Conservation (phyloP, 2,329 filamentous ascomycete genomes). For the Neospermospora avenae region DNA sequence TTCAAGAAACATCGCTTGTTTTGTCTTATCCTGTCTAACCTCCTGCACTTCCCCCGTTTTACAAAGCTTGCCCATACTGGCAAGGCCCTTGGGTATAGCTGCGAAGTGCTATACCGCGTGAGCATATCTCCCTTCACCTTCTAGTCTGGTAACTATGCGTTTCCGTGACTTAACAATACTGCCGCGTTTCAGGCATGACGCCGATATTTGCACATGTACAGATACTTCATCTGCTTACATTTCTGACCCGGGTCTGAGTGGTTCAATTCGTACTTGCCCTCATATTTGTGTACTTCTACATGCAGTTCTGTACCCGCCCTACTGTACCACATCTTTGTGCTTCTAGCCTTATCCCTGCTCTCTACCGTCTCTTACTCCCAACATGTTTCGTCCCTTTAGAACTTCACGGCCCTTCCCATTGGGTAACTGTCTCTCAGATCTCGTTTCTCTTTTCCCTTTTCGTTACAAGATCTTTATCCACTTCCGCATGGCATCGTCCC, state of each 20-base stretch:
- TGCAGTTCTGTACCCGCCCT: neutral
- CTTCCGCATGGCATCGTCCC: no score
- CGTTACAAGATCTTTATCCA: no score
- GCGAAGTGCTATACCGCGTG: neutral
- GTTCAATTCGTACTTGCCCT: neutral
- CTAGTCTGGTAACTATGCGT: neutral
- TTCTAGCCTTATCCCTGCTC: neutral
- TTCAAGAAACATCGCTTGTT: neutral
- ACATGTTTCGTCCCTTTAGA: no score
- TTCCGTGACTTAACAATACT: neutral
- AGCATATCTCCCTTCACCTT: neutral
- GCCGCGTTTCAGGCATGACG: neutral
- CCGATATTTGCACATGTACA: neutral
- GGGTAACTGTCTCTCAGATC: no score
- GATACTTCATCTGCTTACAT: neutral
- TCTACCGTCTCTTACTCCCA: no score
- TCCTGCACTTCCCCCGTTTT: neutral
- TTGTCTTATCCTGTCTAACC: constrained; percentile 2
- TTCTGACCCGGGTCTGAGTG: neutral
- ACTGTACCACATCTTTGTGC: neutral
- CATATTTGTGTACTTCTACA: neutral
- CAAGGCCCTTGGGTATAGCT: neutral
- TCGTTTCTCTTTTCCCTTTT: no score
- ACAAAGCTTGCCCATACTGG: neutral
- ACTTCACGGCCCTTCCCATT: no score